Percentiles rank a stretch among this genome's conserved stretches.
These are phyloP conservation scores for Taphrina communis DNA, from an alignment of 1,139 yeast species.

Conservation along the genomic window DNA sequence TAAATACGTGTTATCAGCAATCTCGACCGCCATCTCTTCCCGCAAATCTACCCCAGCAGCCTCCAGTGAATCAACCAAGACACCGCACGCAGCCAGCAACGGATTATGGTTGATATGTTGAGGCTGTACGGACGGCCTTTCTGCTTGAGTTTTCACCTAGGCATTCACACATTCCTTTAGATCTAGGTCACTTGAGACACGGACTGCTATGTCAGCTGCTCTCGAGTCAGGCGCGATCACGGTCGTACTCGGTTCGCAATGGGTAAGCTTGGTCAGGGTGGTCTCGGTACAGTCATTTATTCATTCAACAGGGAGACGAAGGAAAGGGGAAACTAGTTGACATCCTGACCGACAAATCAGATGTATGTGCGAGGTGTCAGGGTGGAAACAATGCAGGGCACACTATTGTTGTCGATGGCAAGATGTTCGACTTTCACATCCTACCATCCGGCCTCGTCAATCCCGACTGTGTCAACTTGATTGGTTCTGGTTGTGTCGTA, in stretches of 20 bases:
- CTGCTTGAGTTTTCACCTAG: constrained; percentile 11
- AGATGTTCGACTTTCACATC: constrained; percentile 97
- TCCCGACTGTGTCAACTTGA: constrained; percentile 82
- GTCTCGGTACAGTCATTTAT: neutral
- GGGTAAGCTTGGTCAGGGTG: constrained; percentile 10
- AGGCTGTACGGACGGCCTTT: neutral
- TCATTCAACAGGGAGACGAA: constrained; percentile 87
- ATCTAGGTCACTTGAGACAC: constrained; percentile 2
- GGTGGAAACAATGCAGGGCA: constrained; percentile 99
- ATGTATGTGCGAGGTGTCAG: constrained; percentile 90
- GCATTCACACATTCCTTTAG: neutral
- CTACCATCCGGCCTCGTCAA: constrained; percentile 92
- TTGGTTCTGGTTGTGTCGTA: constrained; percentile 96
- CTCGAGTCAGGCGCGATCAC: constrained; percentile 36
- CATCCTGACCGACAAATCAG: constrained; percentile 87
- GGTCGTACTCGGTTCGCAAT: constrained; percentile 37
- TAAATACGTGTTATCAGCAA: neutral
- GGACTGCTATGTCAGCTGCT: neutral
- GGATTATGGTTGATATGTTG: neutral
- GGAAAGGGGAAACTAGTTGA: constrained; percentile 98
- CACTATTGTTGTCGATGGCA: constrained; percentile 87
- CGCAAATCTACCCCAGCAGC: neutral
- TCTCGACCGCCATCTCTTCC: constrained; percentile 9
- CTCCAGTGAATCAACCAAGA: no score
- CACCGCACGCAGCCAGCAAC: no score